phyloP scores from a whole-genome alignment of 345 rosid genomes.

The Citrus mangshanensis region DNA sequence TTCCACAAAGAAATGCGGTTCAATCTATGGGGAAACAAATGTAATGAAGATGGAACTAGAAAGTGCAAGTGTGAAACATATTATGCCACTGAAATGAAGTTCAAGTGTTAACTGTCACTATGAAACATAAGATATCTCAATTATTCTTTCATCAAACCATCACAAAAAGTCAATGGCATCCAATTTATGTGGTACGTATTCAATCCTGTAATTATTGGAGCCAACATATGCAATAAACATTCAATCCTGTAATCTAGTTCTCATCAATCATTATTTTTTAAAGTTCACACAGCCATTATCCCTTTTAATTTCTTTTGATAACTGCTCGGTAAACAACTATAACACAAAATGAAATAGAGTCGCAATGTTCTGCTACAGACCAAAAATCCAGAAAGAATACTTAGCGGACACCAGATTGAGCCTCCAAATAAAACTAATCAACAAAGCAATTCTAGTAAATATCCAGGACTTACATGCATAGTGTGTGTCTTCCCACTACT shows the following conservation, averaged over 20 bases:
- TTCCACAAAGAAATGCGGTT: not conserved
- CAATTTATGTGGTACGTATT: not conserved
- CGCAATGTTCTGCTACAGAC: not conserved
- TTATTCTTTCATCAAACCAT: not conserved
- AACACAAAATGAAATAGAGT: not conserved
- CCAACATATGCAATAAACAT: not conserved
- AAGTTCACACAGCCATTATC: not conserved
- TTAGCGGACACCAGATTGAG: not conserved
- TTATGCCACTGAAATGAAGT: not conserved
- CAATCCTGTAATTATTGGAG: not conserved
- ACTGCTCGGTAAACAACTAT: not conserved
- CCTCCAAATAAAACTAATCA: not conserved
- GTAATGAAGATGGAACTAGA: not conserved
- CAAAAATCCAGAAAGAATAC: not conserved
- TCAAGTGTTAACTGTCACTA: not conserved
- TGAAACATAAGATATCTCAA: not conserved
- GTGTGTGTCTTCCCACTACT: conserved; percentile 99
- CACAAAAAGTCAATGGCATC: not conserved
- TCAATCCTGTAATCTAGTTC: not conserved
- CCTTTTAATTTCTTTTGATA: not conserved
- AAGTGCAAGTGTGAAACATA: not conserved
- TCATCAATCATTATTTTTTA: not conserved
- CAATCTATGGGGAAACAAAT: not conserved
- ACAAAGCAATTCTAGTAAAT: not conserved
- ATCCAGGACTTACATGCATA: conserved; percentile 75